phyloP scores from a whole-genome alignment of 306 rosid genomes.

The Vigna trinervia region DNA sequence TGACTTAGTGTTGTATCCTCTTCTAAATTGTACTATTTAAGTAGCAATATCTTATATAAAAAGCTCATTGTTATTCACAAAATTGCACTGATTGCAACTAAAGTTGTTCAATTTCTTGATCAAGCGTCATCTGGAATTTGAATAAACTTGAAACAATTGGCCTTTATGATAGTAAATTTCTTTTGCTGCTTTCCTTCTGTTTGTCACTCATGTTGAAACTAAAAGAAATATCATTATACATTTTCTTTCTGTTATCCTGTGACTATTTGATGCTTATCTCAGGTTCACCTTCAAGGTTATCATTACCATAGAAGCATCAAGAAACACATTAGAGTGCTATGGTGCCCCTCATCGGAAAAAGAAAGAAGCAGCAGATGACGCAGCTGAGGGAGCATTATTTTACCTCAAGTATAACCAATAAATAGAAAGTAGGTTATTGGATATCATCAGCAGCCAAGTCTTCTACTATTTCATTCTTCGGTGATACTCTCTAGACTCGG shows the following conservation, averaged over 20 bases:
- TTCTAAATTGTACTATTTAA: slow-evolving; percentile 5
- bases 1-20: not conserved
- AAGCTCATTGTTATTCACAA: slow-evolving; percentile 5
- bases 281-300: slow-evolving; percentile 73
- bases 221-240: slow-evolving; percentile 9
- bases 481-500: slow-evolving; percentile 66
- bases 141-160: not conserved
- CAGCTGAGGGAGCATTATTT: slow-evolving; percentile 77
- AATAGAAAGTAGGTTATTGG: slow-evolving; percentile 28
- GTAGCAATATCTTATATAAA: not conserved
- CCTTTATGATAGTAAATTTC: slow-evolving; percentile 29
- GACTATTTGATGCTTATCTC: slow-evolving; percentile 33
- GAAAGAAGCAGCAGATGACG: slow-evolving; percentile 68
- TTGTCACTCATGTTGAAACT: slow-evolving; percentile 19
- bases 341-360: slow-evolving; percentile 60
- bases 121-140: not conserved
- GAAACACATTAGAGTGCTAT: slow-evolving; percentile 57
- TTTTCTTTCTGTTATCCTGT: not conserved
- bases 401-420: slow-evolving; percentile 50
- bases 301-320: slow-evolving; percentile 49
- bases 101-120: slow-evolving; percentile 10
- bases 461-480: slow-evolving; percentile 57
- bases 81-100: slow-evolving; percentile 12
- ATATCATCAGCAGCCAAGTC: slow-evolving; percentile 39
- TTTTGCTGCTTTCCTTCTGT: slow-evolving; percentile 1